Percentiles rank a stretch among this genome's conserved stretches.
Conservation (phyloP, 2,329 filamentous ascomycete species). For the Talaromyces verruculosus region DNA sequence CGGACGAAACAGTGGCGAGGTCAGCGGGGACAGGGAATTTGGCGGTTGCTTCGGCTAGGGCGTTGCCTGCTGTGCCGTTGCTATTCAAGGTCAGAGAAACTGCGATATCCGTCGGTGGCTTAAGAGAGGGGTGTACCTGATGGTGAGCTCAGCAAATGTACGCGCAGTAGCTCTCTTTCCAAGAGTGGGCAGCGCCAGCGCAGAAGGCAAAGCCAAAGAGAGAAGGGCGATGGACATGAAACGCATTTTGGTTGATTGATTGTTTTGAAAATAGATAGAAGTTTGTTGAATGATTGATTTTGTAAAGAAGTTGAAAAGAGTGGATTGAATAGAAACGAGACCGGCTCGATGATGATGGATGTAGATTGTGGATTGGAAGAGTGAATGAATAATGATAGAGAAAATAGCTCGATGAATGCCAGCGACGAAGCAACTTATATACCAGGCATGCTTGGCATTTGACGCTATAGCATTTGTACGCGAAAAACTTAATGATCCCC, state of each 20-base stretch:
- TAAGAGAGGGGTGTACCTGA: neutral
- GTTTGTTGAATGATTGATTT: neutral
- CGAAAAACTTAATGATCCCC: neutral
- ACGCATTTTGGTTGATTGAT: neutral
- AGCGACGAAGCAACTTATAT: neutral
- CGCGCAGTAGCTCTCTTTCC: neutral
- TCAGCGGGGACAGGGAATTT: neutral
- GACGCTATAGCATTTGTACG: neutral
- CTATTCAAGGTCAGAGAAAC: neutral
- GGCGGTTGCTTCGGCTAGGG: constrained; percentile 5
- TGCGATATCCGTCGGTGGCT: neutral
- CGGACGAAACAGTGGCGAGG: neutral
- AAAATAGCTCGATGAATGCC: neutral
- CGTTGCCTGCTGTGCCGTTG: constrained; percentile 5
- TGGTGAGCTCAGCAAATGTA: neutral
- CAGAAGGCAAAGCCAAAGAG: constrained; percentile 2
- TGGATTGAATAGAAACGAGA: neutral
- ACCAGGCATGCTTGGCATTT: neutral
- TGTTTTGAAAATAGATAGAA: neutral
- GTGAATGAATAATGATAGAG: neutral
- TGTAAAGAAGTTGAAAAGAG: neutral
- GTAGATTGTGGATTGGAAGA: neutral
- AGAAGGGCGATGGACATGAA: neutral
- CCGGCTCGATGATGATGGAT: neutral
- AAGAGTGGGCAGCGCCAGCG: neutral